A percentile compares a stretch with the other conserved stretches of the same genome.
phyloP scores from a whole-genome alignment of 2,329 filamentous ascomycete species.

The Xylaria sp. region DNA sequence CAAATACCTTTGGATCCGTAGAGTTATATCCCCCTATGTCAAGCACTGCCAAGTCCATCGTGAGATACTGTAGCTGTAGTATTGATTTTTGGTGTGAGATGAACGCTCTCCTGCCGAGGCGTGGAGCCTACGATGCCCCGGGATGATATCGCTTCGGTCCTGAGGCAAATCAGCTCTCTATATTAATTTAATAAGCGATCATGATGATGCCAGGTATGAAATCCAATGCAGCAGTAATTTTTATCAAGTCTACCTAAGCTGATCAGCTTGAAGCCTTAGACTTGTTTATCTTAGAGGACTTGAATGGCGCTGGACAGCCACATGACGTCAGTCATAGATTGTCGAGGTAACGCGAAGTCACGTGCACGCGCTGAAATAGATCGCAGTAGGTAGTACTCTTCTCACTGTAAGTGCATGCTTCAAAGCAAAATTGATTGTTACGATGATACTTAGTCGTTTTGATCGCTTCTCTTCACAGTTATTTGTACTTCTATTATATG shows the following conservation, averaged over 20 bases:
- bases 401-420: not conserved
- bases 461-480: not conserved
- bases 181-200: not conserved
- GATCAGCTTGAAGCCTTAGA: not conserved
- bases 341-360: conserved; percentile 20
- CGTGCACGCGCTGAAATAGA: conserved; percentile 10
- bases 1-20: conserved; percentile 28
- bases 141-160: not conserved
- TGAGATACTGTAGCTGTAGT: not conserved
- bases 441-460: not conserved
- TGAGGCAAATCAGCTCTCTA: not conserved
- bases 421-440: not conserved
- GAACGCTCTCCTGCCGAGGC: not conserved
- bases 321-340: conserved; percentile 19
- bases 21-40: not conserved
- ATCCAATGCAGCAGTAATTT: not conserved
- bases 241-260: too few species aligned
- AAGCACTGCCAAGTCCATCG: conserved; percentile 4
- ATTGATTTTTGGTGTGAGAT: not conserved
- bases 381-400: not conserved
- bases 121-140: not conserved
- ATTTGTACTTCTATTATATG: not conserved
- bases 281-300: not conserved
- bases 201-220: not conserved
- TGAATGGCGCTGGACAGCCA: conserved; percentile 8